Evolutionary conservation across 2,329 filamentous ascomycete species (phyloP).

Genomic region (Chaetomiaceae sp.): DNA sequence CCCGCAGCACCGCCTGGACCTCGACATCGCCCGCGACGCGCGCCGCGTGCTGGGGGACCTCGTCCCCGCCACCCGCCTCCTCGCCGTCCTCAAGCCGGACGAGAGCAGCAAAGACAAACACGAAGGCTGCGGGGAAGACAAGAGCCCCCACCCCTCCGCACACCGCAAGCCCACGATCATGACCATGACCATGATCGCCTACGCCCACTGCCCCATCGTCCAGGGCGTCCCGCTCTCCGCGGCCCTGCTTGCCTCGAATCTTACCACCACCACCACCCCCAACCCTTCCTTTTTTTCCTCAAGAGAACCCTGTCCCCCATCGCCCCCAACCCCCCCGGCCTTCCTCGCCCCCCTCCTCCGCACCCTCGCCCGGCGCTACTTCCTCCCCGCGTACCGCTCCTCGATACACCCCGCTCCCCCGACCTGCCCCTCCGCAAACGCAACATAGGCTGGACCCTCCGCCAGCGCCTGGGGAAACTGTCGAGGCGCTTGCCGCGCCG

Average conservation of each 20-base stretch:
- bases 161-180: too few species aligned
- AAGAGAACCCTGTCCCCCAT: too few species aligned
- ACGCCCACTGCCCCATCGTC: conserved; percentile 41
- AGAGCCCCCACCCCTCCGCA: neutral
- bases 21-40: conserved; percentile 36
- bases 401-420: conserved; percentile 14
- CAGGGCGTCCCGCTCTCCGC: conserved; percentile 39
- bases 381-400: conserved; percentile 38
- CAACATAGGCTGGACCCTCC: conserved; percentile 40
- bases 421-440: conserved; percentile 24
- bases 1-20: conserved; percentile 38
- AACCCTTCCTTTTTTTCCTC: too few species aligned
- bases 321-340: too few species aligned
- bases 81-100: conserved; percentile 34
- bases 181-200: conserved; percentile 35
- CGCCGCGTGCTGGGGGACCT: conserved; percentile 37
- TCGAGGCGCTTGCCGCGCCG: conserved; percentile 34
- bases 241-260: conserved; percentile 26
- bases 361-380: conserved; percentile 27
- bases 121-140: too few species aligned
- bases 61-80: conserved; percentile 39
- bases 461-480: conserved; percentile 38
- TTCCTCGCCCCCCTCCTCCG: conserved; percentile 33
- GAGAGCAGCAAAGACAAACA: too few species aligned
- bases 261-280: too few species aligned